Evolutionary conservation across 1,284 basidiomycete species (phyloP), one percentile per base, ranked within the genome.

Genomic region (Leccinum pachyderme): DNA sequence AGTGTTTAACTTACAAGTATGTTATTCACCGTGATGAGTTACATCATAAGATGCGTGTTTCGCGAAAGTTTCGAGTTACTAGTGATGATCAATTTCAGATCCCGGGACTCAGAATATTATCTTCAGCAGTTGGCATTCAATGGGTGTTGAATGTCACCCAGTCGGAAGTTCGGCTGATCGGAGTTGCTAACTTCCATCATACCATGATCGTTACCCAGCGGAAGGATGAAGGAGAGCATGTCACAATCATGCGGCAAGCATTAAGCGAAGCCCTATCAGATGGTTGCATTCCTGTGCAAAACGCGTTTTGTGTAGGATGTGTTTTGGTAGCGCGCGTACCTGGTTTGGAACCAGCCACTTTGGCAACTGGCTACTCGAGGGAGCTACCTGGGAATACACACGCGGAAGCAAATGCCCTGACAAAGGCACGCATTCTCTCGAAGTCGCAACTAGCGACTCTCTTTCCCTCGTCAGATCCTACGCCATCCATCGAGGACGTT

Each of bases 311-410:
- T 67, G 97, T 99, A 22, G 96, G 97, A 33, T 96, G 92, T 63
- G 82, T 94, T 33, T 75, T 98, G 47, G 86, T 89, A 33, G 69
- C 79, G 56, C 69, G 73, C 77, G 15, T 76, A 6, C 70, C 72
- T 12, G 65, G 72, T 60, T 59, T 70, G 57, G 25, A 68, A 54
- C 72, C 81, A 47, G 62, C 81, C 64, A 73, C 91, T 37, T 73
- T 99, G 27, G 77, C 91, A 6, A 87, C 87, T 7, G 95, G 95
- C 27, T 96, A 88, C 74, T 98, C 95, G 33, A 82, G 97, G 66
- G 95, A 99, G 71, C 81, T 98, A 0, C 81, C 86, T 2, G 96
- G 95, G 50, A 99, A 98, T 72, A 98, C 96, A 2, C 97, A 99
- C 71, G 96, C 96, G 12, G 96, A 99, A 74, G 93, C 95, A 24